Conservation (phyloP, 2,329 filamentous ascomycete genomes). For the Dactylellina haptotyla region DNA sequence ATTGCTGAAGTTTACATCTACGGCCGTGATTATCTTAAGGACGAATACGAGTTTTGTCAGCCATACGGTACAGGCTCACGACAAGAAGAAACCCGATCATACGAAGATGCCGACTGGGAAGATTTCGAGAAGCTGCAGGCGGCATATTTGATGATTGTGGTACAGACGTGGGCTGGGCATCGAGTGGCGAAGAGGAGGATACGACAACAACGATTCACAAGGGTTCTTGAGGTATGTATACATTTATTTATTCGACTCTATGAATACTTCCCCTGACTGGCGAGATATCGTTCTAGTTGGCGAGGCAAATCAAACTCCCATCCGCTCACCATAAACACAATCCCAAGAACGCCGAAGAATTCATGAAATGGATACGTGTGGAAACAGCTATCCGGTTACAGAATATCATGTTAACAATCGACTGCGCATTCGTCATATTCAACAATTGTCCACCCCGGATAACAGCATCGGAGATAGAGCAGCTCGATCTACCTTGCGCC, state of each 20-base stretch:
- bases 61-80: background rate
- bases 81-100: slow-evolving; percentile 10
- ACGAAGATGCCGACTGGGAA: slow-evolving; percentile 46
- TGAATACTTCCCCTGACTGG: background rate
- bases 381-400: slow-evolving; percentile 41
- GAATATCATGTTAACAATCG: slow-evolving; percentile 44
- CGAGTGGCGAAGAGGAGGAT: slow-evolving; percentile 39
- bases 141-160: slow-evolving; percentile 49
- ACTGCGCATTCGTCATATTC: slow-evolving; percentile 46
- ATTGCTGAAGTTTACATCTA: slow-evolving; percentile 44
- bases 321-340: slow-evolving; percentile 36
- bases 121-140: slow-evolving; percentile 49
- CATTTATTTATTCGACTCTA: background rate
- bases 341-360: slow-evolving; percentile 21
- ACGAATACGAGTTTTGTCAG: slow-evolving; percentile 43
- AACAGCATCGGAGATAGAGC: slow-evolving; percentile 28
- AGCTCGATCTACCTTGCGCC: slow-evolving; percentile 34
- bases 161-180: slow-evolving; percentile 47
- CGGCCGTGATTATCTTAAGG: slow-evolving; percentile 28
- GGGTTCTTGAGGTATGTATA: slow-evolving; percentile 26
- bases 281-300: background rate
- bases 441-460: slow-evolving; percentile 41
- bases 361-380: slow-evolving; percentile 34
- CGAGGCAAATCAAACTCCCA: slow-evolving; percentile 30
- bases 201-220: slow-evolving; percentile 32